phyloP scores from a whole-genome alignment of 1,284 basidiomycete genomes.

The Wolfiporia cocos region DNA sequence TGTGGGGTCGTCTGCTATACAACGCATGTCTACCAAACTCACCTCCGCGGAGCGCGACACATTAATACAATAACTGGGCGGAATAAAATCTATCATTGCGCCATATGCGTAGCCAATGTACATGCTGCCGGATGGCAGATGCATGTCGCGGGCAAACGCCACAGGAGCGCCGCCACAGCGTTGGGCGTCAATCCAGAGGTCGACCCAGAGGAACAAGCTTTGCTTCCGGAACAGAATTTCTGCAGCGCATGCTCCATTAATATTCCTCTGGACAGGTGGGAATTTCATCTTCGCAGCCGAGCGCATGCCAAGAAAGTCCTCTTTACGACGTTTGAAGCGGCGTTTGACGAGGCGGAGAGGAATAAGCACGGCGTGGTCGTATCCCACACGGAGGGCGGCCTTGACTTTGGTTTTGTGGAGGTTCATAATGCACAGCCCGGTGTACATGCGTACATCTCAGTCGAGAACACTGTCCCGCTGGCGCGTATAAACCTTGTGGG shows the following conservation, averaged over 20 bases:
- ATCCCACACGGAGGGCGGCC: constrained; percentile 14
- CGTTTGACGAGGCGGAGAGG: constrained; percentile 21
- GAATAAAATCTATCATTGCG: constrained; percentile 1
- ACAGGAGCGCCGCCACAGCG: neutral
- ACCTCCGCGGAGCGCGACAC: constrained; percentile 8
- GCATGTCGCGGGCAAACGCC: constrained; percentile 6
- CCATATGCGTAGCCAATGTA: constrained; percentile 6
- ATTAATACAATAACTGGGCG: neutral
- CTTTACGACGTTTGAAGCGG: constrained; percentile 14
- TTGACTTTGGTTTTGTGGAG: constrained; percentile 33
- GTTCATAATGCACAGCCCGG: constrained; percentile 21
- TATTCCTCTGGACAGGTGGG: neutral
- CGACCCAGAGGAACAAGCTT: constrained; percentile 5
- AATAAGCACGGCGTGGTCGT: constrained; percentile 23
- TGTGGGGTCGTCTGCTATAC: constrained; percentile 14
- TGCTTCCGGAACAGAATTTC: neutral
- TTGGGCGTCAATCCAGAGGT: constrained; percentile 3
- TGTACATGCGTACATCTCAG: constrained; percentile 8
- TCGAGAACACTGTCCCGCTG: constrained; percentile 24
- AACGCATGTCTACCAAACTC: constrained; percentile 4
- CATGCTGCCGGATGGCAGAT: neutral
- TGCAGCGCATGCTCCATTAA: constrained; percentile 4
- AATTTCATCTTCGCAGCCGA: neutral
- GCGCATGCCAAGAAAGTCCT: constrained; percentile 5
- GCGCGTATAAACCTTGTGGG: constrained; percentile 27